Percentiles rank a stretch among this genome's conserved stretches.
phyloP scores from a whole-genome alignment of 2,329 filamentous ascomycete genomes.

The Fusarium devonianum region DNA sequence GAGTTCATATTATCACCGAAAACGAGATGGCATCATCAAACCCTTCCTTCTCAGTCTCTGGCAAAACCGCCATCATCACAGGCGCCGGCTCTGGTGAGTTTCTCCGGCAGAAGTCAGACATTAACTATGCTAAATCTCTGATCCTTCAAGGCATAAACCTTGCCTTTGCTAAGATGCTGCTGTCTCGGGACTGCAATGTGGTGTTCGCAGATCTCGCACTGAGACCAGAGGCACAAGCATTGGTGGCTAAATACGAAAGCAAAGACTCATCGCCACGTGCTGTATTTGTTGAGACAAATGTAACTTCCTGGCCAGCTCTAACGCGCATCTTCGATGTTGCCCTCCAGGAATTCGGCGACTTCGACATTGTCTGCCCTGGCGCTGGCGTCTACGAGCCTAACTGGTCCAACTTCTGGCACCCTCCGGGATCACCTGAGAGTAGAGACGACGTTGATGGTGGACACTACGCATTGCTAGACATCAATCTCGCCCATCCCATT shows the following conservation, averaged over 20 bases:
- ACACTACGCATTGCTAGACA: slow-evolving; percentile 48
- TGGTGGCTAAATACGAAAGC: slow-evolving; percentile 41
- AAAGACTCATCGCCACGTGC: slow-evolving; percentile 40
- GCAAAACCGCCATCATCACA: slow-evolving; percentile 32
- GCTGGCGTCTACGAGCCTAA: slow-evolving; percentile 57
- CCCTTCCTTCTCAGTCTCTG: slow-evolving; percentile 30
- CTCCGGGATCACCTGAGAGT: slow-evolving; percentile 47
- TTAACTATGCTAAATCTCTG: background rate
- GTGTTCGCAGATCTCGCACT: slow-evolving; percentile 54
- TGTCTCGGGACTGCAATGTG: slow-evolving; percentile 53
- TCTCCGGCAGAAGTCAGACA: rapidly evolving
- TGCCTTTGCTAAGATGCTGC: slow-evolving; percentile 52
- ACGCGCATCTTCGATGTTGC: slow-evolving; percentile 46
- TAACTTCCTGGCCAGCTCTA: slow-evolving; percentile 52
- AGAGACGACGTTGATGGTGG: slow-evolving; percentile 42
- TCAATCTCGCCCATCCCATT: slow-evolving; percentile 54
- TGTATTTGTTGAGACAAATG: slow-evolving; percentile 54
- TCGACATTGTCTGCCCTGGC: slow-evolving; percentile 55
- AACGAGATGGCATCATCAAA: background rate
- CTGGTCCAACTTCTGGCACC: slow-evolving; percentile 53
- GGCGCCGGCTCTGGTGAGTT: slow-evolving; percentile 30
- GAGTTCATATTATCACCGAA: too few relatives aligned
- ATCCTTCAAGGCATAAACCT: slow-evolving; percentile 40
- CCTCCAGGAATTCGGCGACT: slow-evolving; percentile 46
- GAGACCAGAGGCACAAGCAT: slow-evolving; percentile 50